Percentiles rank a stretch among this genome's conserved stretches.
phyloP scores from a whole-genome alignment of 1,284 basidiomycete genomes.

The Tilletia indica region DNA sequence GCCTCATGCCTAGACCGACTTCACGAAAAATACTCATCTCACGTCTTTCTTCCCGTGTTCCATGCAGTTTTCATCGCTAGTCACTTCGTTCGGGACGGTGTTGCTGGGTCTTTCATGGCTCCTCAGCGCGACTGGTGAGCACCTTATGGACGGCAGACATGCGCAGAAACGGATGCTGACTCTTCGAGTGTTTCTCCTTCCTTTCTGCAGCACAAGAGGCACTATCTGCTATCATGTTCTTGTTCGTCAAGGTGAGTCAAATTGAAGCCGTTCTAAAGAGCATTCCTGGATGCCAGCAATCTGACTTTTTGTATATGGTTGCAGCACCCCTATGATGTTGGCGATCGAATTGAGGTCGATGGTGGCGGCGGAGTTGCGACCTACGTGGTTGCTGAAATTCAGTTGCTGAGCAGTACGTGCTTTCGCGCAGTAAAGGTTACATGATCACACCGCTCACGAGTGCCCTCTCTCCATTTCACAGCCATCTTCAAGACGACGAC shows the following conservation, averaged over 20 bases:
- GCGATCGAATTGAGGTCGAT: slow-evolving; percentile 69
- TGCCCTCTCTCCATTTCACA: slow-evolving; percentile 60
- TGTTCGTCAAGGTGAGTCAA: slow-evolving; percentile 67
- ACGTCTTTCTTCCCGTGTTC: slow-evolving; percentile 32
- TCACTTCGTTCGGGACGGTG: slow-evolving; percentile 77
- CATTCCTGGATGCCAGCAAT: not conserved
- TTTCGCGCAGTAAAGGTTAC: not conserved
- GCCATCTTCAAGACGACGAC: slow-evolving; percentile 36
- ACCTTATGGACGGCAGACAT: slow-evolving; percentile 38
- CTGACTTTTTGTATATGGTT: not conserved
- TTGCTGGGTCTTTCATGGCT: slow-evolving; percentile 85
- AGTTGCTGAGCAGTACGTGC: slow-evolving; percentile 59
- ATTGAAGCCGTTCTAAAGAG: not conserved
- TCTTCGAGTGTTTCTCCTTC: slow-evolving; percentile 25
- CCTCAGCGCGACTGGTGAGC: slow-evolving; percentile 66
- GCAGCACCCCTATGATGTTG: slow-evolving; percentile 77
- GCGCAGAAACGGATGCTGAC: not conserved
- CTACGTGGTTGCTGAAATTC: slow-evolving; percentile 38
- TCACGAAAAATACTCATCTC: not conserved
- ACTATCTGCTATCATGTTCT: slow-evolving; percentile 75
- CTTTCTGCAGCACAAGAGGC: slow-evolving; percentile 63
- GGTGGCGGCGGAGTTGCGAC: slow-evolving; percentile 19
- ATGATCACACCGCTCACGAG: not conserved
- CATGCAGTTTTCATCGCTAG: slow-evolving; percentile 65
- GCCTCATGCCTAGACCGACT: not conserved